Conservation (phyloP, 495 filamentous ascomycete genomes). For the Viridothelium virens region DNA sequence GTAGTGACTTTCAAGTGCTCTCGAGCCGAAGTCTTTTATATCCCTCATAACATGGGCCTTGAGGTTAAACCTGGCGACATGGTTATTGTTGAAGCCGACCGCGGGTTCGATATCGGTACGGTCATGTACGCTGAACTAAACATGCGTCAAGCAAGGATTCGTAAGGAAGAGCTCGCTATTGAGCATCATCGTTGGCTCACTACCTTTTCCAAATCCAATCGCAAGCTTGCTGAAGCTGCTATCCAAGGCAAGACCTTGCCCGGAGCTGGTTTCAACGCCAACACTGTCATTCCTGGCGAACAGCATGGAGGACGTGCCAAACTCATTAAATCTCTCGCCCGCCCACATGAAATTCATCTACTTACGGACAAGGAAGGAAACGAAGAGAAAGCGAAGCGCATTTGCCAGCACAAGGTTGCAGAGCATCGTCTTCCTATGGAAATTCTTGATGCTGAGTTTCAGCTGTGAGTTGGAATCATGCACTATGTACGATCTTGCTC, state of each 20-base stretch:
- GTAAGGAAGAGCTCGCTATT: slow-evolving; percentile 81
- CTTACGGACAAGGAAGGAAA: slow-evolving; percentile 93
- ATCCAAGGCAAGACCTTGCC: slow-evolving; percentile 5
- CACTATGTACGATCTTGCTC: not conserved
- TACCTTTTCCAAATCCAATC: slow-evolving; percentile 54
- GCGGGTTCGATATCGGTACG: slow-evolving; percentile 91
- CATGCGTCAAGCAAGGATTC: slow-evolving; percentile 72
- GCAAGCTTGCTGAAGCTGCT: slow-evolving; percentile 7
- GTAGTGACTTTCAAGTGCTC: slow-evolving; percentile 94
- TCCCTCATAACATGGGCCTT: slow-evolving; percentile 88
- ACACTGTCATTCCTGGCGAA: slow-evolving; percentile 12
- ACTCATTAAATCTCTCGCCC: slow-evolving; percentile 88
- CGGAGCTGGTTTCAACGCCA: slow-evolving; percentile 20
- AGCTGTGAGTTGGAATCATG: slow-evolving; percentile 60
- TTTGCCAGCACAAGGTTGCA: slow-evolving; percentile 90
- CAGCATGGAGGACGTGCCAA: slow-evolving; percentile 40
- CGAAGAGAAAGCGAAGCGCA: slow-evolving; percentile 92
- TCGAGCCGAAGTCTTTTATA: slow-evolving; percentile 90
- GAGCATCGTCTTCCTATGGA: slow-evolving; percentile 97
- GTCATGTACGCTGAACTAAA: slow-evolving; percentile 77
- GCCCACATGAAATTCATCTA: slow-evolving; percentile 77
- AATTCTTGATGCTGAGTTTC: slow-evolving; percentile 97
- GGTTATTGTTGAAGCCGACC: slow-evolving; percentile 95
- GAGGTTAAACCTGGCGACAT: slow-evolving; percentile 84
- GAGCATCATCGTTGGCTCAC: slow-evolving; percentile 96